Evolutionary conservation across 139 green algal species (phyloP).

Genomic region (Tetradesmus lagerheimii): DNA sequence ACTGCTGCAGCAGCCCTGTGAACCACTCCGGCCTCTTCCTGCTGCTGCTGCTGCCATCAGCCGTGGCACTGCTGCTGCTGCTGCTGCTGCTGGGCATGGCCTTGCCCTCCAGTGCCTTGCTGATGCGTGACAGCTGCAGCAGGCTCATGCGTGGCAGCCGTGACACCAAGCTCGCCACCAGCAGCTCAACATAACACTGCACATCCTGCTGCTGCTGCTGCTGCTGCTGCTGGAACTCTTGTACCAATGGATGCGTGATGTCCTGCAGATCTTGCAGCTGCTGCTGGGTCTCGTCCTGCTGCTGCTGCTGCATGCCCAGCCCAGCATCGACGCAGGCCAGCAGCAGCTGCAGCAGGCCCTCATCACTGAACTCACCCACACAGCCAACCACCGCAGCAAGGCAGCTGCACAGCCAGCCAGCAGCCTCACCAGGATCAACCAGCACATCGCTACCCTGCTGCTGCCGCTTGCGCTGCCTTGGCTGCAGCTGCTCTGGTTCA

Average conservation of each 20-base stretch:
- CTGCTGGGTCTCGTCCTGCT: not conserved
- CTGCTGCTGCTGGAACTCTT: not conserved
- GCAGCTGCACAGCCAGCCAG: not conserved
- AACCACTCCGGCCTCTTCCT: constrained; percentile 1
- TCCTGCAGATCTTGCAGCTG: not conserved
- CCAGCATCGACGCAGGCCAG: not conserved
- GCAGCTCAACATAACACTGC: not conserved
- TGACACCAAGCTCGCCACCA: not conserved
- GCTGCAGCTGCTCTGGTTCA: not conserved
- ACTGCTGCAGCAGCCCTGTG: not conserved
- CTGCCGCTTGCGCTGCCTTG: not conserved
- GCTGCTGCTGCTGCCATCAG: not conserved
- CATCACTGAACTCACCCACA: constrained; percentile 8
- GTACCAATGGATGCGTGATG: not conserved
- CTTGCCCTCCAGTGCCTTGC: constrained; percentile 4
- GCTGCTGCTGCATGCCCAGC: too few relatives aligned
- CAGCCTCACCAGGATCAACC: not conserved
- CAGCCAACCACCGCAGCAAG: not conserved
- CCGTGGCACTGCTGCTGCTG: not conserved
- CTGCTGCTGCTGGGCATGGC: constrained; percentile 6
- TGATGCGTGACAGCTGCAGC: constrained; percentile 14
- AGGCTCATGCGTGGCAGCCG: constrained; percentile 2
- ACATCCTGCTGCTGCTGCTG: not conserved
- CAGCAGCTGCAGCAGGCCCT: constrained; percentile 43
- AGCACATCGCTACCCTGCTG: not conserved